Evolutionary conservation across 2,329 filamentous ascomycete genomes (phyloP).

Genomic region (Cercospora zeina): DNA sequence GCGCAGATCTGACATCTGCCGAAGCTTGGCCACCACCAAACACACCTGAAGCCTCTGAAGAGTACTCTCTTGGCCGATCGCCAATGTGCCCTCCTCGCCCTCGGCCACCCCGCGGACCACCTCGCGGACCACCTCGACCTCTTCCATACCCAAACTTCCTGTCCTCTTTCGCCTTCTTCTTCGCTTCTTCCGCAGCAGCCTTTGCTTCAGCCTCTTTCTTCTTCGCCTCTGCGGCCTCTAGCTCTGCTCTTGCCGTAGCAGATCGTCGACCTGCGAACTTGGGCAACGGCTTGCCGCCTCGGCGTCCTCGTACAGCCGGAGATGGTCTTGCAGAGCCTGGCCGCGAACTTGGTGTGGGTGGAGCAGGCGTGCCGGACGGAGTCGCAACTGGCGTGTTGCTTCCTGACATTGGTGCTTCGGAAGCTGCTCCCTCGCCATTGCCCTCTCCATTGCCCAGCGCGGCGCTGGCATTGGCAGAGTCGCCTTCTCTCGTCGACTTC

Average conservation of each 20-base stretch:
- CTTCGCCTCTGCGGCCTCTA: constrained; percentile 44
- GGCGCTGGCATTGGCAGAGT: not conserved
- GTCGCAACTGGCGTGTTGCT: constrained; percentile 17
- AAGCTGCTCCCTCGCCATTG: not conserved
- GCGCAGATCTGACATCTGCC: constrained; percentile 22
- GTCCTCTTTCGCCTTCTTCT: constrained; percentile 32
- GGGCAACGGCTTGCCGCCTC: constrained; percentile 38
- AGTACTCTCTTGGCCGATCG: constrained; percentile 32
- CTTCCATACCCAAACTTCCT: constrained; percentile 35
- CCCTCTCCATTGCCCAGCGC: constrained; percentile 3
- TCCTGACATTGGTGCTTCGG: constrained; percentile 11
- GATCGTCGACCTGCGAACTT: constrained; percentile 49
- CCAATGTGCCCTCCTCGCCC: constrained; percentile 49
- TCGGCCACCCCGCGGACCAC: constrained; percentile 32
- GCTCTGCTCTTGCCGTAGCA: constrained; percentile 48
- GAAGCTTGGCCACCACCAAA: constrained; percentile 43
- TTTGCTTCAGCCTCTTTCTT: constrained; percentile 43
- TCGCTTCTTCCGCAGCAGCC: constrained; percentile 38
- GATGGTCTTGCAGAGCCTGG: constrained; percentile 22
- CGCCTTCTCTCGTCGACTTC: constrained; percentile 6
- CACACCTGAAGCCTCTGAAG: constrained; percentile 43
- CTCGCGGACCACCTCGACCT: constrained; percentile 32
- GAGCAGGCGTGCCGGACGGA: constrained; percentile 19
- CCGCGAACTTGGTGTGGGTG: constrained; percentile 17
- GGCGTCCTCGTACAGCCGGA: constrained; percentile 22